These are phyloP conservation scores for Saccharum officinarum DNA, from an alignment of 176 grass and related monocot genomes.

Conservation along the genomic window DNA sequence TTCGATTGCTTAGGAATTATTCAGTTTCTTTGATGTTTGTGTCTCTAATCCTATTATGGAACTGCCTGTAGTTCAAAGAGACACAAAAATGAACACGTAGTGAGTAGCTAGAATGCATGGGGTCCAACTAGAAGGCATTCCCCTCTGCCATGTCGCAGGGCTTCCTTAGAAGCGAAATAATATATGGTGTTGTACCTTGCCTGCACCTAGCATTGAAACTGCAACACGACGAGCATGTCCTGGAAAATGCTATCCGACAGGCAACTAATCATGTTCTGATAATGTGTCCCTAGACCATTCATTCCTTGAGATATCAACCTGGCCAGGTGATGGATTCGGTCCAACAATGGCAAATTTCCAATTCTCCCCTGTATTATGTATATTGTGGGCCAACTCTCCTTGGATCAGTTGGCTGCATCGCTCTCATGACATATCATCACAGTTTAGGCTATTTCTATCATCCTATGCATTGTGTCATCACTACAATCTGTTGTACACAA, in stretches of 20 bases:
- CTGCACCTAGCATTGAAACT: constrained; percentile 13
- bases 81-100: constrained; percentile 5
- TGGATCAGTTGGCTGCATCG: background rate
- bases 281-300: constrained; percentile 19
- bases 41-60: constrained; percentile 15
- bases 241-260: constrained; percentile 20
- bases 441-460: background rate
- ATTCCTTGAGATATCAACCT: constrained; percentile 10
- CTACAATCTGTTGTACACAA: background rate
- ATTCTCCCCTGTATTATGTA: background rate
- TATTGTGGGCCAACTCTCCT: background rate
- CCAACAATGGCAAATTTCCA: constrained; percentile 15
- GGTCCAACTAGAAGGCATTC: constrained; percentile 3
- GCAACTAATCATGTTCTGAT: constrained; percentile 22
- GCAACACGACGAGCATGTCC: constrained; percentile 24
- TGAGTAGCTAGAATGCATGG: constrained; percentile 22
- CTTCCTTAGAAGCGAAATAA: constrained; percentile 35
- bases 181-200: constrained; percentile 28
- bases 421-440: background rate
- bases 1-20: constrained; percentile 10
- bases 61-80: constrained; percentile 13
- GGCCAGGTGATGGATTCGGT: constrained; percentile 11
- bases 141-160: background rate
- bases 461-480: background rate
- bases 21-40: background rate